These are phyloP conservation scores for Aspergillus hortae DNA, from an alignment of 2,329 filamentous ascomycete species.

Conservation along the genomic window DNA sequence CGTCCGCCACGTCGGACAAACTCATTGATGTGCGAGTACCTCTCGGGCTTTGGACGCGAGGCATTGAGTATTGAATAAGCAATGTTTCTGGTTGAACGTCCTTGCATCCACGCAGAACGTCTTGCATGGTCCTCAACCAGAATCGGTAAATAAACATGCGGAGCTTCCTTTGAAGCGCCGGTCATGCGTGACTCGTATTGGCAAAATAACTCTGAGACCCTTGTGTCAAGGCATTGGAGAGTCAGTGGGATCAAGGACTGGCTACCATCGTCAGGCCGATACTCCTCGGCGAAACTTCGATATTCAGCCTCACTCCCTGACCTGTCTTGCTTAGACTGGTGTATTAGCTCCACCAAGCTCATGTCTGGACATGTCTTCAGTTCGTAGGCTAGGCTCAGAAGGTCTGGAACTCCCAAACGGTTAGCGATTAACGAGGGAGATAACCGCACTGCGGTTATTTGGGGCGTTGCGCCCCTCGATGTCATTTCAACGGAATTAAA, in stretches of 20 bases:
- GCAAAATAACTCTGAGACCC: slow-evolving; percentile 50
- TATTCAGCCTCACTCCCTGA: slow-evolving; percentile 21
- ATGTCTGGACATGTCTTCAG: slow-evolving; percentile 29
- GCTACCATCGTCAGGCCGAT: slow-evolving; percentile 18
- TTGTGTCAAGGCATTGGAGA: slow-evolving; percentile 41
- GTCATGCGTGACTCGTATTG: slow-evolving; percentile 34
- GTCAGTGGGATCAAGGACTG: not conserved
- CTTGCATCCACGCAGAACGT: slow-evolving; percentile 57
- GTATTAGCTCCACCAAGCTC: slow-evolving; percentile 29
- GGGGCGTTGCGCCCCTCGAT: slow-evolving; percentile 9
- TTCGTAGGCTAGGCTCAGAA: slow-evolving; percentile 41
- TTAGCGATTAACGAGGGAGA: slow-evolving; percentile 31
- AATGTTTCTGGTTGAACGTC: slow-evolving; percentile 48
- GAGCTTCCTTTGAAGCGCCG: slow-evolving; percentile 15
- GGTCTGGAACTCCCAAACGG: slow-evolving; percentile 30
- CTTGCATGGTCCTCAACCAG: slow-evolving; percentile 56
- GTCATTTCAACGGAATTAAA: slow-evolving; percentile 59
- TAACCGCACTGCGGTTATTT: slow-evolving; percentile 36
- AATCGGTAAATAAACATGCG: slow-evolving; percentile 62
- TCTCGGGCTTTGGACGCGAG: slow-evolving; percentile 22
- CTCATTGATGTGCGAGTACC: slow-evolving; percentile 25
- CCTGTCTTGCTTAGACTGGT: slow-evolving; percentile 17
- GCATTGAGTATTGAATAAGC: slow-evolving; percentile 54
- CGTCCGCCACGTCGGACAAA: slow-evolving; percentile 35
- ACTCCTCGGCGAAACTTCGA: slow-evolving; percentile 34